Evolutionary conservation across 306 rosid genomes (phyloP), one percentile per base, ranked within the genome.

Genomic region (Vachellia collinsii): DNA sequence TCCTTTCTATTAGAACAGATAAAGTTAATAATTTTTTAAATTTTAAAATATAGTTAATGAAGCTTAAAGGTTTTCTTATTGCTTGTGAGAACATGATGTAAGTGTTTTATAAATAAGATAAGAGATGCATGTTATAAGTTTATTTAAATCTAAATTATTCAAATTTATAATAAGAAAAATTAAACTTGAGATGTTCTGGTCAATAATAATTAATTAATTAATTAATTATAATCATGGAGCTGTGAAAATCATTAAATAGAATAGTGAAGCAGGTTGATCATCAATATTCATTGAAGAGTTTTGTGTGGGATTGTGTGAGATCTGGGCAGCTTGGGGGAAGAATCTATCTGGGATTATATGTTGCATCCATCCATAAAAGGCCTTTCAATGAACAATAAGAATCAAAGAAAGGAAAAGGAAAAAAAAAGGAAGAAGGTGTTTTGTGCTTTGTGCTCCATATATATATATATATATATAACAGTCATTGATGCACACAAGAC

Each of bases 401-500:
- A 51, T 51, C 9, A 51, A 51, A 51, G 8, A 19, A 50, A n/a
- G 14, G 3, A 48, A 6, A 3, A n/a, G 54, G 8, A 50, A 29
- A 66, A 80, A 70, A 74, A 69, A 84, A 73, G 69, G 58, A 22
- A 5, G 50, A 66, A 11, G 2, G 73, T 66, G 79, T 47, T 42
- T 12, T 80, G 38, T 46, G 8, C 7, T 14, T 51, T 17, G 19
- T 51, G 23, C n/a, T 7, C 11, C 61, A n/a, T n/a, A n/a, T n/a
- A n/a, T n/a, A n/a, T n/a, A n/a, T n/a, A 19, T 19, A 51, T n/a
- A 47, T 77, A 70, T 5, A 53, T 10, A 62, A 50, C 61, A n/a
- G 73, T 79, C 65, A 77, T 86, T 79, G 66, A 75, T 86, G 83
- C 87, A 79, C 87, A 77, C 88, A 67, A 19, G 87, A 87, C 81